Evolutionary conservation across 306 rosid genomes (phyloP), one percentile per base, ranked within the genome.

Genomic region (Urtica urens): DNA sequence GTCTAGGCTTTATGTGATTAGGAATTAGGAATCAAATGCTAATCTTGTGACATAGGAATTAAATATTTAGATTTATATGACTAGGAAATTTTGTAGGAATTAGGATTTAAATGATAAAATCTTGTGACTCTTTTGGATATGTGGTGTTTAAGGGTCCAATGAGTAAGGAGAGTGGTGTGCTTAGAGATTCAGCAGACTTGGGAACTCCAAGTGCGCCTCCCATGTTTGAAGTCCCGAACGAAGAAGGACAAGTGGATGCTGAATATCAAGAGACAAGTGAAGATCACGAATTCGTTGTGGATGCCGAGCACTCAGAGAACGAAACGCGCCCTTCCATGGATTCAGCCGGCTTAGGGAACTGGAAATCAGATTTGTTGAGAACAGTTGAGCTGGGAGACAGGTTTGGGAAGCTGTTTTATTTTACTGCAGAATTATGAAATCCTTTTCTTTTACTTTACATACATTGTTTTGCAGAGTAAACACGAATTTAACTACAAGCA

Each of bases 191-290:
- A 17, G 34, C 59, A 15, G 86, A 77, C 18, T 64, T 86, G 70
- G 92, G 92, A 57, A 81, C 99, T 67, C 99, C 99, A 2, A 90
- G 99, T 75, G 99, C 99, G 31, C 99, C 99, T 67, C 99, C 99
- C 23, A 85, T 90, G 6, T 30, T 52, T 40, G 70, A 65, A 58
- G 70, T 33, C 30, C 63, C 57, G 29, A 44, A 57, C 29, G 71
- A 69, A 20, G 68, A 49, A 9, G 28, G 29, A 26, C 55, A 66
- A 46, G 33, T 38, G 10, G 74, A 69, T 61, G 53, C 14, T 67
- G 73, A 68, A 42, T 59, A 31, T 56, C 62, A 69, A 22, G 56
- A 54, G 31, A 62, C 61, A 48, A 61, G 72, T 35, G 77, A 65
- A 29, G 77, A 65, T 41, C 60, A 56, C 28, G 45, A 65, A 6